These are phyloP conservation scores for Quercus bicolor DNA, from an alignment of 306 rosid genomes.

Conservation along the genomic window DNA sequence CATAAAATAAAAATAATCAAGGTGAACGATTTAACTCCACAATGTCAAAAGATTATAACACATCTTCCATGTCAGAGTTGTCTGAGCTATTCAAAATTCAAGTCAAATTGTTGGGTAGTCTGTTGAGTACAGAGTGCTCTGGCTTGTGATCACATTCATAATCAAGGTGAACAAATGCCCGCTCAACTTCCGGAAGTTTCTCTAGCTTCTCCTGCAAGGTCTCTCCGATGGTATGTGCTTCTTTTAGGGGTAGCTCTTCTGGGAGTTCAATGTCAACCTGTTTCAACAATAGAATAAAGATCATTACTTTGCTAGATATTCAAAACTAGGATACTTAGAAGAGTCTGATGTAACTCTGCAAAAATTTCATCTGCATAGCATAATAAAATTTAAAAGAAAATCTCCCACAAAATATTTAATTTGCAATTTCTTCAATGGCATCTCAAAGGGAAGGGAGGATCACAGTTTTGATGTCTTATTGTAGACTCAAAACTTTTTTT, in stretches of 20 bases:
- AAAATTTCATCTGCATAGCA: neutral
- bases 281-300: neutral
- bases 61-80: neutral
- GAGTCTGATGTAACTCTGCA: neutral
- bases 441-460: neutral
- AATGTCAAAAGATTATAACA: no score
- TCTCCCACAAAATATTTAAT: neutral
- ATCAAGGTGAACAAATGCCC: constrained; percentile 93
- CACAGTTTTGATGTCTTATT: neutral
- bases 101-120: constrained; percentile 58
- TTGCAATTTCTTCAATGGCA: neutral
- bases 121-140: constrained; percentile 71
- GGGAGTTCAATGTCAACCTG: constrained; percentile 75
- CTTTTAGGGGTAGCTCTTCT: constrained; percentile 54
- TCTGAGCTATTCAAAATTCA: constrained; percentile 1
- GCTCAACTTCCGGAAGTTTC: constrained; percentile 58
- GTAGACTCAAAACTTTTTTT: neutral
- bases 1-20: no score
- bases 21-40: no score
- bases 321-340: neutral
- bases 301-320: neutral
- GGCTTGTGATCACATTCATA: constrained; percentile 97
- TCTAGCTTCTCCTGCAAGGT: constrained; percentile 52
- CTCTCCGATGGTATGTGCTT: constrained; percentile 65
- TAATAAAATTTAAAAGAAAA: neutral